Conservation (phyloP, 176 grass and related monocot genomes). For the Raddia distichophylla region DNA sequence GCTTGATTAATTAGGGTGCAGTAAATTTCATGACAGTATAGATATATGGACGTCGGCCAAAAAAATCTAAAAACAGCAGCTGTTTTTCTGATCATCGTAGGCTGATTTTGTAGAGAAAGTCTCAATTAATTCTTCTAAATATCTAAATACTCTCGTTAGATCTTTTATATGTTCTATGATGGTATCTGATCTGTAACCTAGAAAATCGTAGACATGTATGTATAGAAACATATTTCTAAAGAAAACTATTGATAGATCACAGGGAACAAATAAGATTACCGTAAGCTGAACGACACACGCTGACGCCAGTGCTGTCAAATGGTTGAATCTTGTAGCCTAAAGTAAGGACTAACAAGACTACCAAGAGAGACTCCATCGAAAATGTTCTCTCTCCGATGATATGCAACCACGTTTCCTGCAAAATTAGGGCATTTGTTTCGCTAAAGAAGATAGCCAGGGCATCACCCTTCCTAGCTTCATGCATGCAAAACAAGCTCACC, state of each 20-base stretch:
- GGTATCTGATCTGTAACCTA: no score
- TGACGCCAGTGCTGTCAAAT: background rate
- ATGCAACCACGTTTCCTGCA: background rate
- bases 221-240: background rate
- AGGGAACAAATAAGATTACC: constrained; percentile 8
- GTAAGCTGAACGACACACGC: background rate
- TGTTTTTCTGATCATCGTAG: no score
- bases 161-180: no score
- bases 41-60: background rate
- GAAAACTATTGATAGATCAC: background rate
- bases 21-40: background rate
- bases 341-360: constrained; percentile 6
- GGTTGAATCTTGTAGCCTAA: background rate
- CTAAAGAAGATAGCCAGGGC: background rate
- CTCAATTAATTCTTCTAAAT: no score
- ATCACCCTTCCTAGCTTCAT: background rate
- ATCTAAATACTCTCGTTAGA: no score
- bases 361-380: background rate
- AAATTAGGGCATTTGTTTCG: background rate
- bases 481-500: no score
- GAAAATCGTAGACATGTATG: no score
- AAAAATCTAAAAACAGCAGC: no score
- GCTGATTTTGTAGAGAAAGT: background rate
- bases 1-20: background rate
- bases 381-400: background rate